phyloP scores from a whole-genome alignment of 192 early-diverging fungal genomes.

The Bifiguratus adelaidae region DNA sequence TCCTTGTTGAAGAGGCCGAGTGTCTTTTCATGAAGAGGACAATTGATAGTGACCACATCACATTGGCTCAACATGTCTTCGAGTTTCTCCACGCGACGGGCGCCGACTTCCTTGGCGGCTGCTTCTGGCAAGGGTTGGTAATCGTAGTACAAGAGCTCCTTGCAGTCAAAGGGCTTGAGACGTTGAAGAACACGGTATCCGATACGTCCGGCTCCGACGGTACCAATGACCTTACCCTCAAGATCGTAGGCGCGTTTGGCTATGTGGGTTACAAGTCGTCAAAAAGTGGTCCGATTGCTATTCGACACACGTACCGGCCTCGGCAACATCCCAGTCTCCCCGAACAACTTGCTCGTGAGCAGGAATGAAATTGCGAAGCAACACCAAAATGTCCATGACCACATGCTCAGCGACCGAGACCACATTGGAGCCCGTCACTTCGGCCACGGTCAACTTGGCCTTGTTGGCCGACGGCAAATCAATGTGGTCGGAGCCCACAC shows the following conservation, averaged over 20 bases:
- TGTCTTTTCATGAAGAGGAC: constrained; percentile 1
- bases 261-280: not conserved
- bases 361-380: constrained; percentile 1
- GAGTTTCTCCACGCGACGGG: not conserved
- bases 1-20: not conserved
- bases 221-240: constrained; percentile 9
- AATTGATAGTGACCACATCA: constrained; percentile 3
- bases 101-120: not conserved
- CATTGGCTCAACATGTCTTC: constrained; percentile 1
- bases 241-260: constrained; percentile 5
- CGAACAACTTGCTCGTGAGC: not conserved
- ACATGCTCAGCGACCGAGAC: constrained; percentile 1
- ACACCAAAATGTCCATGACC: constrained; percentile 1
- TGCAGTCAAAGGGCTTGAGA: constrained; percentile 10
- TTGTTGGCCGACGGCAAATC: not conserved
- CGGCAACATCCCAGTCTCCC: constrained; percentile 8
- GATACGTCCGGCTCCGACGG: constrained; percentile 9
- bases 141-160: constrained; percentile 2
- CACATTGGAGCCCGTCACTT: constrained; percentile 12
- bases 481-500: constrained; percentile 12
- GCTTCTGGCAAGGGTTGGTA: not conserved
- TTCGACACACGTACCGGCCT: not conserved
- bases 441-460: constrained; percentile 1
- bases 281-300: not conserved
- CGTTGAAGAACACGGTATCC: constrained; percentile 10